A percentile compares a stretch with the other conserved stretches of the same genome.
phyloP scores from a whole-genome alignment of 1,139 yeast species.

The Diutina sp. region DNA sequence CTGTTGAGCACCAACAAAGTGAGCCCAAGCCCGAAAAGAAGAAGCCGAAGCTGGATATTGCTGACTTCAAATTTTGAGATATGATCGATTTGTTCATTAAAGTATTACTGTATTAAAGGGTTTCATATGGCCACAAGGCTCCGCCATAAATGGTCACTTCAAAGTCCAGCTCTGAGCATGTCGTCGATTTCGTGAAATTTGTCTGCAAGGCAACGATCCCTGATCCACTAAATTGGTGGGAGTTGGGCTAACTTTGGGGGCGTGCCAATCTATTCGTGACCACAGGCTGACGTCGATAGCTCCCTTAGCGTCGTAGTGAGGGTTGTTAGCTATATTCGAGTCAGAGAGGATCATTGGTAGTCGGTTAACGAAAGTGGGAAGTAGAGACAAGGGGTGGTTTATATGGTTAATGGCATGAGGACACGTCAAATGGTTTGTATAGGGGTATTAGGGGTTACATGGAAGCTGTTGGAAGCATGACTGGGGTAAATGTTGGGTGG shows the following conservation, averaged over 20 bases:
- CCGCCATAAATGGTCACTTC: neutral
- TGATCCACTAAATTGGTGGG: neutral
- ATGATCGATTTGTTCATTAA: neutral
- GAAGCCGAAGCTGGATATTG: neutral
- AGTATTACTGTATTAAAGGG: neutral
- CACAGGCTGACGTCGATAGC: neutral
- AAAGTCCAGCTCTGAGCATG: neutral
- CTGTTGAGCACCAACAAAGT: neutral
- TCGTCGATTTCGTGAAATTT: neutral
- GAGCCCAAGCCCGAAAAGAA: neutral
- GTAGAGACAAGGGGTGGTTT: neutral
- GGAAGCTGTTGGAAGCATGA: neutral
- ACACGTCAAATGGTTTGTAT: neutral
- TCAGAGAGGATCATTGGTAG: neutral
- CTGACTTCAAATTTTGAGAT: neutral
- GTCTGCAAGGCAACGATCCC: neutral
- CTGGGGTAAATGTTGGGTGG: neutral
- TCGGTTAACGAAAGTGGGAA: neutral
- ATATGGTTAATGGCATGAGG: neutral
- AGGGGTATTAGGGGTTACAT: neutral
- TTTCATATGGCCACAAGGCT: neutral
- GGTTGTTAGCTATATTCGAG: neutral
- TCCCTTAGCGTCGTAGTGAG: neutral
- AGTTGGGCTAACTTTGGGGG: neutral
- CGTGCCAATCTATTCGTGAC: neutral